phyloP scores from a whole-genome alignment of 2,329 filamentous ascomycete species.

The Penicillium psychrosexuale region DNA sequence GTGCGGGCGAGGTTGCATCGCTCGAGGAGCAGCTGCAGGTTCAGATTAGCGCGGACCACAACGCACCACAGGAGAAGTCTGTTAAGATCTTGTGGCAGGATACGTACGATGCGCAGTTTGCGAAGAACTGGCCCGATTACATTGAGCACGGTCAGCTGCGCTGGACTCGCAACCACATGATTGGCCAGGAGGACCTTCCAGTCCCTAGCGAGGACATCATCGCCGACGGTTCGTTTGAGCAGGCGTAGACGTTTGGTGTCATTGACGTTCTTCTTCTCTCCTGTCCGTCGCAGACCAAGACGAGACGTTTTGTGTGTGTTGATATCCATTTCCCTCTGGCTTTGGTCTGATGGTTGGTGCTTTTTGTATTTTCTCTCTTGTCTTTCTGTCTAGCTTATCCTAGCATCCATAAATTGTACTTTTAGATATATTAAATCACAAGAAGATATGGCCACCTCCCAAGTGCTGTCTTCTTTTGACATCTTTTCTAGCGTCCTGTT shows the following conservation, averaged over 20 bases:
- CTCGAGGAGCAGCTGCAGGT: constrained; percentile 23
- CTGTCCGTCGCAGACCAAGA: not conserved
- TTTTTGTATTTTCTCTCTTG: constrained; percentile 16
- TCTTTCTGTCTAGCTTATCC: constrained; percentile 12
- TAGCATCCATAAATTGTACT: constrained; percentile 29
- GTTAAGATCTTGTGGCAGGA: constrained; percentile 49
- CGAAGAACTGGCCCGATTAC: constrained; percentile 42
- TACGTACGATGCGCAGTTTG: constrained; percentile 43
- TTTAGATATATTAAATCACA: constrained; percentile 23
- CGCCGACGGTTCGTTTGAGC: constrained; percentile 13
- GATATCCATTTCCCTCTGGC: constrained; percentile 14
- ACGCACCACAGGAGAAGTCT: constrained; percentile 29
- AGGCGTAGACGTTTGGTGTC: constrained; percentile 2
- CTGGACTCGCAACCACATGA: constrained; percentile 35
- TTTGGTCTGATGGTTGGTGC: constrained; percentile 14
- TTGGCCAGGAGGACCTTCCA: constrained; percentile 28
- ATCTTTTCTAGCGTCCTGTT: not conserved
- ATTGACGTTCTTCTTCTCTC: not conserved
- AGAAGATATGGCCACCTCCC: constrained; percentile 6
- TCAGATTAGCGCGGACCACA: constrained; percentile 31
- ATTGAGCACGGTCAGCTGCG: constrained; percentile 45
- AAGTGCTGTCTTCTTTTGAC: not conserved
- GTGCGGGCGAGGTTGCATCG: constrained; percentile 26
- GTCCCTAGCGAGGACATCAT: constrained; percentile 20
- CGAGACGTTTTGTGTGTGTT: constrained; percentile 12